These are phyloP conservation scores for Russula earlei DNA, from an alignment of 768 basidiomycete genomes.

Conservation along the genomic window DNA sequence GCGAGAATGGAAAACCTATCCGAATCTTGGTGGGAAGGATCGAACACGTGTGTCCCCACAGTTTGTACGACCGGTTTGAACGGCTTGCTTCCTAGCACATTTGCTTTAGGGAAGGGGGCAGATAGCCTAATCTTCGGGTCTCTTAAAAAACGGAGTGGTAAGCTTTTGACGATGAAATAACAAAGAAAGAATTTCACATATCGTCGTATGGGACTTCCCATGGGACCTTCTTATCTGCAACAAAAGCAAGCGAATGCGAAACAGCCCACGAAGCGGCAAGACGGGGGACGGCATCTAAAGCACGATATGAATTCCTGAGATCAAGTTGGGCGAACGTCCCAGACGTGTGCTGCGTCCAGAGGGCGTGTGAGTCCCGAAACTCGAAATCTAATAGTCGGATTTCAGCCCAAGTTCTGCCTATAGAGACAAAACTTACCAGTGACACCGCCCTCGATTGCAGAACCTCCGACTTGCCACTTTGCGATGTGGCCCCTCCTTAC, in stretches of 20 bases:
- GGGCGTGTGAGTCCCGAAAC: constrained; percentile 59
- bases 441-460: constrained; percentile 58
- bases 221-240: constrained; percentile 39
- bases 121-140: constrained; percentile 26
- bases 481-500: constrained; percentile 71
- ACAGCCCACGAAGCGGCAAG: constrained; percentile 58
- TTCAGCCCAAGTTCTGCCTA: not conserved
- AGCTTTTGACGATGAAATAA: not conserved
- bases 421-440: constrained; percentile 42
- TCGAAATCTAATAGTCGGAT: constrained; percentile 41
- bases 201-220: constrained; percentile 80
- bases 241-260: constrained; percentile 55
- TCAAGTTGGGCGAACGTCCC: constrained; percentile 78
- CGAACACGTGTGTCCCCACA: constrained; percentile 41
- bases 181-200: constrained; percentile 29
- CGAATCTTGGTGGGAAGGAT: constrained; percentile 31
- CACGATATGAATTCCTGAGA: constrained; percentile 50
- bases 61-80: constrained; percentile 45
- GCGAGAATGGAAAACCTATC: constrained; percentile 54
- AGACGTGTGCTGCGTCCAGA: constrained; percentile 66
- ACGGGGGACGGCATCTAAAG: constrained; percentile 59
- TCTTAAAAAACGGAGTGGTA: constrained; percentile 28
- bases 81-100: constrained; percentile 50
- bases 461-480: constrained; percentile 68
- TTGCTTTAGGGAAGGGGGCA: constrained; percentile 30